A percentile compares a stretch with the other conserved stretches of the same genome.
phyloP scores from a whole-genome alignment of 2,329 filamentous ascomycete species.

The Penicillium sp. region DNA sequence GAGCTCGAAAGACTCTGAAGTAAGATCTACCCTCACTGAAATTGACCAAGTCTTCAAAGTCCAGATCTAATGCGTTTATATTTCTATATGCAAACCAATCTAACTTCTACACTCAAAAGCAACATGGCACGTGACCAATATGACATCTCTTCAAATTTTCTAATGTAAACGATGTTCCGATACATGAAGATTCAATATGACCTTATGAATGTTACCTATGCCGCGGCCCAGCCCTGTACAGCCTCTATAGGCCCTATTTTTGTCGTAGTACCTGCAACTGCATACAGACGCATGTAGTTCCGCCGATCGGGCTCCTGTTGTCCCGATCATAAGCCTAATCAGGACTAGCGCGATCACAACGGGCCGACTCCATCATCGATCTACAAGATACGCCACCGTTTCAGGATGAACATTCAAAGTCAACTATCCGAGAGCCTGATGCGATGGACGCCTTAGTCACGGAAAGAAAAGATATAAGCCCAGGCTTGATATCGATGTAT shows the following conservation, averaged over 20 bases:
- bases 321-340: conserved; percentile 4
- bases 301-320: conserved; percentile 5
- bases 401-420: neutral
- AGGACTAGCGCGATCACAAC: neutral
- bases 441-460: neutral
- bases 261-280: no score
- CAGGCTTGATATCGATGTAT: neutral
- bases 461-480: neutral
- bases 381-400: no score
- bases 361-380: neutral
- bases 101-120: no score
- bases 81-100: no score
- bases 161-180: no score
- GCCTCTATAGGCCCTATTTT: neutral
- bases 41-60: no score
- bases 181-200: no score
- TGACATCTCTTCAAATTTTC: no score
- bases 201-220: neutral
- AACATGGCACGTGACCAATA: no score
- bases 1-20: no score
- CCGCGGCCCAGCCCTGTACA: neutral
- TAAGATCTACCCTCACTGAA: no score
- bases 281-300: neutral
- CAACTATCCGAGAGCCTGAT: neutral
- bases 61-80: no score